Conservation (phyloP, 1,284 basidiomycete genomes). For the Mycosarcoma maydis region DNA sequence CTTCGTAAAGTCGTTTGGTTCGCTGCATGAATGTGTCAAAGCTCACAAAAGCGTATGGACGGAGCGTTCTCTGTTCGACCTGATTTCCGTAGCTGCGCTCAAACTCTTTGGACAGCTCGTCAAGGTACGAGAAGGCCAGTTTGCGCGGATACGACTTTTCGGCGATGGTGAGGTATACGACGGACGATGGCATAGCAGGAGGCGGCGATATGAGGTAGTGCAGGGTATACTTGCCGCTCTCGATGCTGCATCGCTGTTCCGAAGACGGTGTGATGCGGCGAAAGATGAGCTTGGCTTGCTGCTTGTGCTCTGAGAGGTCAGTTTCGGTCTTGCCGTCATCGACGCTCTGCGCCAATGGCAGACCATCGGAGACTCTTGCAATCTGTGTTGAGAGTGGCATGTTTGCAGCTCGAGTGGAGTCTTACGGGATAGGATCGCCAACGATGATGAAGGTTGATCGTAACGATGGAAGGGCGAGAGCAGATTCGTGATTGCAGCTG, state of each 20-base stretch:
- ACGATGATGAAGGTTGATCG: not conserved
- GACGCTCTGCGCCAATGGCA: constrained; percentile 64
- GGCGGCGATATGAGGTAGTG: constrained; percentile 86
- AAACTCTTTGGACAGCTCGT: constrained; percentile 97
- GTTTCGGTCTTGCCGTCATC: constrained; percentile 80
- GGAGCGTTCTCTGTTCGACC: constrained; percentile 58
- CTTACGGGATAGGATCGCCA: too few relatives aligned
- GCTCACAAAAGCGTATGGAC: constrained; percentile 64
- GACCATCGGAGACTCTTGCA: constrained; percentile 59
- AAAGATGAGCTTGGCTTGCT: constrained; percentile 96
- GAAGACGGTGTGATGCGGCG: constrained; percentile 85
- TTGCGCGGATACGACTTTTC: constrained; percentile 98
- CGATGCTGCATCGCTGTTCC: constrained; percentile 95
- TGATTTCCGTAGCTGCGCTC: constrained; percentile 66
- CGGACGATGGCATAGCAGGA: constrained; percentile 67
- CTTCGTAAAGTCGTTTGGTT: constrained; percentile 91
- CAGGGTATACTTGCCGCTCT: constrained; percentile 90
- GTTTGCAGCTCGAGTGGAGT: not conserved
- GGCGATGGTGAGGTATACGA: constrained; percentile 93
- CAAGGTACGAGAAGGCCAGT: constrained; percentile 95
- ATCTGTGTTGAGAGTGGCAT: constrained; percentile 66
- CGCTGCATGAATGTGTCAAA: constrained; percentile 97
- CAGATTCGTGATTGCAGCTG: not conserved
- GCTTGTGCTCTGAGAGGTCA: constrained; percentile 94
- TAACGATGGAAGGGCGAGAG: not conserved